A percentile compares a stretch with the other conserved stretches of the same genome.
Evolutionary conservation across 2,329 filamentous ascomycete genomes (phyloP).

Genomic region (Ophiosphaerella narmari): DNA sequence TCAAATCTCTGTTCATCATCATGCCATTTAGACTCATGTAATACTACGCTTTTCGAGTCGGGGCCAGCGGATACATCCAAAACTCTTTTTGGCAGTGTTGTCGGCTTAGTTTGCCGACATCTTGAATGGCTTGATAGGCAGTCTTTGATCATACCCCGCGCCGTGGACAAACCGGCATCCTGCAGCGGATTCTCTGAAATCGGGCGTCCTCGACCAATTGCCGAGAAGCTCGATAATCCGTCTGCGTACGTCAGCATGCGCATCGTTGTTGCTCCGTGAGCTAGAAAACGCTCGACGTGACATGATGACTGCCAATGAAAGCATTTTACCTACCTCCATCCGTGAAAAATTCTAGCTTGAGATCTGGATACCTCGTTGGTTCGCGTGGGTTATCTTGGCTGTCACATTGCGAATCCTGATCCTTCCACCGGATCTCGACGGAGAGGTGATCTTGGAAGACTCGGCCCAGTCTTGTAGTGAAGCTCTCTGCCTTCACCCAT

Average conservation of each 20-base stretch:
- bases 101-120: slow-evolving; percentile 30
- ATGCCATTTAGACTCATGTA: slow-evolving; percentile 36
- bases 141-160: slow-evolving; percentile 32
- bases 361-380: slow-evolving; percentile 34
- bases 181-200: slow-evolving; percentile 37
- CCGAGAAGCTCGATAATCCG: slow-evolving; percentile 40
- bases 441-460: slow-evolving; percentile 40
- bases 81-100: slow-evolving; percentile 35
- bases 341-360: slow-evolving; percentile 44
- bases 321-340: slow-evolving; percentile 35
- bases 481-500: slow-evolving; percentile 35
- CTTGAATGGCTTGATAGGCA: slow-evolving; percentile 38
- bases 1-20: slow-evolving; percentile 32
- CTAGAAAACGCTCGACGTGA: background rate
- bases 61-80: slow-evolving; percentile 35
- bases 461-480: slow-evolving; percentile 15
- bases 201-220: slow-evolving; percentile 39
- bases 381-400: slow-evolving; percentile 26
- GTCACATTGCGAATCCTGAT: slow-evolving; percentile 15
- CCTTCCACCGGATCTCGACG: slow-evolving; percentile 40
- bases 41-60: slow-evolving; percentile 33
- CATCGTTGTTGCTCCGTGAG: slow-evolving; percentile 1
- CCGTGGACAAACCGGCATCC: slow-evolving; percentile 30
- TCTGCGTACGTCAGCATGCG: slow-evolving; percentile 20
- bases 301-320: slow-evolving; percentile 1